Base-by-base conservation (phyloP, 305 asterid genomes). In the Fraxinus angustifolia region DNA sequence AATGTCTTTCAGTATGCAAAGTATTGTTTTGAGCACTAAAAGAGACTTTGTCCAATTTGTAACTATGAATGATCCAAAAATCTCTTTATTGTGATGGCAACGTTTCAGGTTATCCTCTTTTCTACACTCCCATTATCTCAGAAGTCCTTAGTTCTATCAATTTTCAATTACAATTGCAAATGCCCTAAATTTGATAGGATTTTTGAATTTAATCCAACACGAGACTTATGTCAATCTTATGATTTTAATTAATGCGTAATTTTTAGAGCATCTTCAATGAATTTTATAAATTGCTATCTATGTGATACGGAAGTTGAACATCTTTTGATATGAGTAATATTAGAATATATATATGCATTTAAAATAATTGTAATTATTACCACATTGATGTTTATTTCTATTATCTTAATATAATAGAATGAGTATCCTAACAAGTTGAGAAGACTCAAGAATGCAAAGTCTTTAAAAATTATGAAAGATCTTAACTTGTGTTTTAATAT, bases 21-120 rank as follows among this genome's bases (percentile, higher is more conserved):
- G 50, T 8, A 38, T 33, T 35, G 35, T 80, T 60, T 68, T 76
- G 68, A 53, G 74, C 31, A 35, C 76, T 72, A 16, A 56, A 75
- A 78, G 62, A 53, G 58, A 40, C 17, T 31, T 40, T 75, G 76
- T 80, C 88, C 82, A 87, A 72, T 35, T 35, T 35, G 82, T 45
- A 88, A 82, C 89, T 81, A 83, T 90, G 97, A 91, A 90, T 45
- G 56, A 3, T 90, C 80, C 72, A 82, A 76, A 40, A 53, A 80
- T 40, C 75, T 72, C 89, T 83, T 90, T 91, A 81, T 70, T 56
- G 14, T 77, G 96, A 91, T 73, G 60, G 83, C 86, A 82, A 91
- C 88, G 38, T 82, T 79, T 79, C 67, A 74, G 71, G 82, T 83
- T 88, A 86, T 73, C 53, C 75, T 78, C 79, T 42, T n/a, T 68